Conservation (phyloP, 495 filamentous ascomycete genomes). For the Podospora comata region DNA sequence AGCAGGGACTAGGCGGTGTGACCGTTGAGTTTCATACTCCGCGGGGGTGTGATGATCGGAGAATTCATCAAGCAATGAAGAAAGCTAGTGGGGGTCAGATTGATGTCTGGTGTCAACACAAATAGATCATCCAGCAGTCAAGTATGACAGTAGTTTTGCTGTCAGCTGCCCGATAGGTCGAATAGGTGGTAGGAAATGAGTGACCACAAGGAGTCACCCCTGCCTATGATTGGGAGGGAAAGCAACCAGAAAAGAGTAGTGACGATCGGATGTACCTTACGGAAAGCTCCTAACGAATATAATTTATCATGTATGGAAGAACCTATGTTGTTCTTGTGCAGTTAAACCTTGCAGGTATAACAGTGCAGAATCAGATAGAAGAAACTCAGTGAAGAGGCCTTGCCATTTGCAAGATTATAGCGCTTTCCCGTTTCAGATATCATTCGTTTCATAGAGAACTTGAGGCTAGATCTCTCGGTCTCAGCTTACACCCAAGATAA, state of each 20-base stretch:
- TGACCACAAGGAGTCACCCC: too few relatives aligned
- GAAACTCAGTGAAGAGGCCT: not conserved
- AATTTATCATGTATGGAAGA: too few relatives aligned
- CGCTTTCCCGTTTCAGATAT: not conserved
- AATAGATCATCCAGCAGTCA: not conserved
- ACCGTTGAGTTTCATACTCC: constrained; percentile 20
- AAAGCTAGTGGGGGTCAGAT: constrained; percentile 6
- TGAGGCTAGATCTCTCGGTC: not conserved
- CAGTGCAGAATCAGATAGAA: not conserved
- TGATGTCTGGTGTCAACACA: constrained; percentile 11
- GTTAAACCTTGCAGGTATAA: too few relatives aligned
- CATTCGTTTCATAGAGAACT: not conserved
- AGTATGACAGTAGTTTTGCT: not conserved
- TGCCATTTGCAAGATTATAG: not conserved
- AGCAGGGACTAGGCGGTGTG: constrained; percentile 1
- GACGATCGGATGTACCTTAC: too few relatives aligned
- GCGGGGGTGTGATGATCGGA: constrained; percentile 11
- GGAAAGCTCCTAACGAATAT: too few relatives aligned
- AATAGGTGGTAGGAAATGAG: not conserved
- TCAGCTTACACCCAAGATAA: not conserved
- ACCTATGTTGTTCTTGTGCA: too few relatives aligned
- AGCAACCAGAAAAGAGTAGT: too few relatives aligned
- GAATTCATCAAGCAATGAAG: constrained; percentile 6
- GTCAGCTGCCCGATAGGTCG: not conserved
- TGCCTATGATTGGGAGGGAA: too few relatives aligned